Percentiles rank a stretch among this genome's conserved stretches.
These are phyloP conservation scores for Xylaria scruposa DNA, from an alignment of 495 filamentous ascomycete species.

Conservation along the genomic window DNA sequence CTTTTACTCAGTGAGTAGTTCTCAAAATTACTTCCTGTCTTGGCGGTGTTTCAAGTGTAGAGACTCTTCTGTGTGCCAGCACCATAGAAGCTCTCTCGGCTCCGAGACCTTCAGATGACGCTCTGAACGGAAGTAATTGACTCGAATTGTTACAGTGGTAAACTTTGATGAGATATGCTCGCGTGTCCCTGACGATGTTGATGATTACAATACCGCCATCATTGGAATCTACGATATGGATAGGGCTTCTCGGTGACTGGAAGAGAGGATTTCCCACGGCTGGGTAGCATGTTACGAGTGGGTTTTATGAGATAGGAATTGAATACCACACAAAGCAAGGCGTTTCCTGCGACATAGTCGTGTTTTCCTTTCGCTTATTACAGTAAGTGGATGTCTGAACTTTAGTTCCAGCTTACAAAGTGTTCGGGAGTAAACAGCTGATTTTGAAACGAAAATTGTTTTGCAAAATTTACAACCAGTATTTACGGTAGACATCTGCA, in stretches of 20 bases:
- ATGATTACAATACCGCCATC: slow-evolving; percentile 13
- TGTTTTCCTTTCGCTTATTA: background rate
- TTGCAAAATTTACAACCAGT: background rate
- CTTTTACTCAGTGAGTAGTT: slow-evolving; percentile 1
- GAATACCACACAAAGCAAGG: background rate
- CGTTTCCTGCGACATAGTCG: background rate
- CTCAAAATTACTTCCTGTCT: background rate
- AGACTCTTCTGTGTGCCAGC: background rate
- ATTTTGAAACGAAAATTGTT: background rate
- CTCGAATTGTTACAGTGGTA: background rate
- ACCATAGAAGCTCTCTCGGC: background rate
- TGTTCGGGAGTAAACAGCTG: background rate
- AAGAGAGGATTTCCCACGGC: background rate
- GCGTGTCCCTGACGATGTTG: slow-evolving; percentile 15
- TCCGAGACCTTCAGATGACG: background rate
- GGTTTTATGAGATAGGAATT: background rate
- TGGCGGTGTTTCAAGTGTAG: background rate
- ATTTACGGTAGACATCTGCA: background rate
- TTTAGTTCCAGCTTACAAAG: background rate
- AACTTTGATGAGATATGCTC: background rate
- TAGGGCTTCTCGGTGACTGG: slow-evolving; percentile 7
- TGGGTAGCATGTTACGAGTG: background rate
- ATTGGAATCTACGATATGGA: slow-evolving; percentile 22
- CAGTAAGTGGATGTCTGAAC: background rate
- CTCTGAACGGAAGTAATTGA: background rate